These are phyloP conservation scores for Umbilicus rupestris DNA, from an alignment of 164 flowering plant genomes.

Conservation along the genomic window DNA sequence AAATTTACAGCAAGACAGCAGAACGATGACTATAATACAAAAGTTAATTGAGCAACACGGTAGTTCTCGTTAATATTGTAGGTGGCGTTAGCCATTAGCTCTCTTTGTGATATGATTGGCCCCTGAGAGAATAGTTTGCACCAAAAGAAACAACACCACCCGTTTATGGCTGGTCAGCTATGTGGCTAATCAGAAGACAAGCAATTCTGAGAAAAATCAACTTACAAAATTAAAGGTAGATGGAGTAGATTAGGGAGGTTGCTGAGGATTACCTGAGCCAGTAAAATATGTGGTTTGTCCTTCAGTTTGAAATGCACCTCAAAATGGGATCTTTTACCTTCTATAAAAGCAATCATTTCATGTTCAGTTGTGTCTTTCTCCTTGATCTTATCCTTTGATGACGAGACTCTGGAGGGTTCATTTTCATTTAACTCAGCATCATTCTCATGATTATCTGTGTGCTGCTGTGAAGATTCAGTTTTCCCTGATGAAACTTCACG, in stretches of 20 bases:
- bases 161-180: not conserved
- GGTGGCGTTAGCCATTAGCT: not conserved
- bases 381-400: slow-evolving; percentile 12
- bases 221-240: not conserved
- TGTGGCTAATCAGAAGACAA: not conserved
- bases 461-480: not conserved
- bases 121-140: too few species aligned
- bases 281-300: slow-evolving; percentile 61
- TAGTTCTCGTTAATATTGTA: too few species aligned
- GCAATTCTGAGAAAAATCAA: not conserved
- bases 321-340: slow-evolving; percentile 31
- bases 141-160: too few species aligned
- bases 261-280: slow-evolving; percentile 60
- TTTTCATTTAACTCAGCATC: not conserved
- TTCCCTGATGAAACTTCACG: not conserved
- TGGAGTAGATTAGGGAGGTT: not conserved
- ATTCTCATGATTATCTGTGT: not conserved
- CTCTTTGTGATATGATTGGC: not conserved
- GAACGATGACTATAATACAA: too few species aligned
- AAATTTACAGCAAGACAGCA: not conserved
- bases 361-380: slow-evolving; percentile 13
- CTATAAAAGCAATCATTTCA: slow-evolving; percentile 25
- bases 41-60: too few species aligned
- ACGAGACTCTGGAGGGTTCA: slow-evolving; percentile 2
- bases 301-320: slow-evolving; percentile 60